phyloP scores from a whole-genome alignment of 2,329 filamentous ascomycete genomes.

The Nothophaeocryptopus gaeumannii region DNA sequence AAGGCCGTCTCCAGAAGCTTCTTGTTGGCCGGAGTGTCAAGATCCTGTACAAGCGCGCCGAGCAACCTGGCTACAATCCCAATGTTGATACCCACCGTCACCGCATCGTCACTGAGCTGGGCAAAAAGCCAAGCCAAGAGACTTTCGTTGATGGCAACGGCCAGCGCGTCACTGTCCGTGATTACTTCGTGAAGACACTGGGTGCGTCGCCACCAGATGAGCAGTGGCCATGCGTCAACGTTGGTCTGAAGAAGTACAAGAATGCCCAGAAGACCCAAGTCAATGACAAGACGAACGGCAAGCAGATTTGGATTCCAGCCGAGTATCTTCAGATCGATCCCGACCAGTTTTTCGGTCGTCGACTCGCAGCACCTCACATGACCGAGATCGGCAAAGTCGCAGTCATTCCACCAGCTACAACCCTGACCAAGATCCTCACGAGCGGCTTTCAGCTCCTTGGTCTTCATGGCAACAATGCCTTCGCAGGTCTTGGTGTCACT shows the following conservation, averaged over 20 bases:
- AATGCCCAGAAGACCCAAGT: no score
- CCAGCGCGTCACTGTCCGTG: no score
- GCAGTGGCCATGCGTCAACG: conserved; percentile 1
- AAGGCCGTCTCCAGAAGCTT: background rate
- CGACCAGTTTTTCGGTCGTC: conserved; percentile 2
- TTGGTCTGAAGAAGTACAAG: background rate
- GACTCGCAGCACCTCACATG: background rate
- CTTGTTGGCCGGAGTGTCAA: conserved; percentile 1
- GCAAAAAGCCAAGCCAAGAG: background rate
- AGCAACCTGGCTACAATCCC: background rate
- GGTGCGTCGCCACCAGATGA: no score
- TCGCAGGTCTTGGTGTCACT: background rate
- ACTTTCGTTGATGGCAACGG: conserved; percentile 1
- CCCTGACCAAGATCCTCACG: background rate
- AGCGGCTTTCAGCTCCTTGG: background rate
- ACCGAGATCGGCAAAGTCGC: background rate
- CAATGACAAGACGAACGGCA: no score
- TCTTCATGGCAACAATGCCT: no score
- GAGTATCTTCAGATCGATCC: conserved; percentile 5
- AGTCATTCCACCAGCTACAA: background rate
- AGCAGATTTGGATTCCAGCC: conserved; percentile 1
- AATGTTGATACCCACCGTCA: background rate
- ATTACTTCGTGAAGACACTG: no score
- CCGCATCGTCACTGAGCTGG: conserved; percentile 1
- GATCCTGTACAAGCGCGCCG: background rate